Percentiles rank a stretch among this genome's conserved stretches.
phyloP scores from a whole-genome alignment of 345 rosid species.

The Gossypium turneri region DNA sequence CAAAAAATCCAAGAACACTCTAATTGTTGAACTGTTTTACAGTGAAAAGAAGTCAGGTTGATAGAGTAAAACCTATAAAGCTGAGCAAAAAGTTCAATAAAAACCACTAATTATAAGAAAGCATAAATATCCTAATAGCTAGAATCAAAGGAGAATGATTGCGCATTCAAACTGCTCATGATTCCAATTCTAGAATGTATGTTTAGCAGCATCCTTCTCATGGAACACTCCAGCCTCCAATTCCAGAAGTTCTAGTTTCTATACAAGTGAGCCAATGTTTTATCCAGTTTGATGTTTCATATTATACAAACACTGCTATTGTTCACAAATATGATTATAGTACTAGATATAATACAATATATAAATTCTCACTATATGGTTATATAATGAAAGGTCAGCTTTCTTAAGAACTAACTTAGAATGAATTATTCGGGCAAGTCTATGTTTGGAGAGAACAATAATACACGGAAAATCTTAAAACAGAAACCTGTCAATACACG shows the following conservation, averaged over 20 bases:
- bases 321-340: not conserved
- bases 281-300: not conserved
- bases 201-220: not conserved
- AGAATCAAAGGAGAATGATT: not conserved
- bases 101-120: conserved; percentile 5
- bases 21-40: not conserved
- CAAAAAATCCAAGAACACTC: not conserved
- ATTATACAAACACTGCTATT: not conserved
- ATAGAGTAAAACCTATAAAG: not conserved
- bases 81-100: not conserved
- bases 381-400: not conserved
- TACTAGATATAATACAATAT: not conserved
- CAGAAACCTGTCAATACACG: conserved; percentile 51
- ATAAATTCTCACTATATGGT: not conserved
- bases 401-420: not conserved
- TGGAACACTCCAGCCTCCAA: not conserved
- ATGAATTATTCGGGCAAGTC: not conserved
- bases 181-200: not conserved
- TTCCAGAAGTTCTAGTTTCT: not conserved
- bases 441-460: not conserved
- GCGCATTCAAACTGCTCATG: not conserved
- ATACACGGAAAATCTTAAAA: not conserved
- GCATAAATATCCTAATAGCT: not conserved
- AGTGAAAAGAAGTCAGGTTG: not conserved
- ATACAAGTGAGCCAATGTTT: not conserved